phyloP scores from a whole-genome alignment of 73 alveolate genomes.

The Paraurostyla sp. region DNA sequence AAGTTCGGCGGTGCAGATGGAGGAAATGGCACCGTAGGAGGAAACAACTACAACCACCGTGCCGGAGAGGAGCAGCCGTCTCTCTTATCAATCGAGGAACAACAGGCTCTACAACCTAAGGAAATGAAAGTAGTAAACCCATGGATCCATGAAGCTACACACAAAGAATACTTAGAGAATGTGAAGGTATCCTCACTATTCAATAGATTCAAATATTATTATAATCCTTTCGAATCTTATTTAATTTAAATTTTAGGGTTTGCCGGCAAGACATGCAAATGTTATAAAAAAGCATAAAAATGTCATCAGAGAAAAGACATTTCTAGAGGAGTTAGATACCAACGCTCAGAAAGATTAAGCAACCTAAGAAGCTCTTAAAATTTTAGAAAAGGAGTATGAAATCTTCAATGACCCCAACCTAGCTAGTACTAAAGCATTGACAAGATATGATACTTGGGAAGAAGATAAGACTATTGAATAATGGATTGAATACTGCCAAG shows the following conservation, averaged over 20 bases:
- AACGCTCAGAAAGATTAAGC: constrained; percentile 59
- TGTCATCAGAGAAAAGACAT: constrained; percentile 74
- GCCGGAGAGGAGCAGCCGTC: constrained; percentile 67
- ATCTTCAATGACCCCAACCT: constrained; percentile 77
- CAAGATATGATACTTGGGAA: constrained; percentile 95
- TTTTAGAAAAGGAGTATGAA: constrained; percentile 77
- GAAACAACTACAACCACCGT: constrained; percentile 43
- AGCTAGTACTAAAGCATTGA: constrained; percentile 76
- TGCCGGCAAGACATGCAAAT: constrained; percentile 81
- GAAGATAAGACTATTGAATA: constrained; percentile 88
- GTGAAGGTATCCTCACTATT: constrained; percentile 56
- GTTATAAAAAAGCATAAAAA: constrained; percentile 65
- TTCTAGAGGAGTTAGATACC: constrained; percentile 69
- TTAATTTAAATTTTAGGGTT: constrained; percentile 61
- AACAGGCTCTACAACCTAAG: constrained; percentile 66
- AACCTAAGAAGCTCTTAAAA: constrained; percentile 70
- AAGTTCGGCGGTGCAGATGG: constrained; percentile 33
- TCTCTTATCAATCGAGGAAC: constrained; percentile 63
- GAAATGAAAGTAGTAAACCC: constrained; percentile 75
- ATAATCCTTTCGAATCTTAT: constrained; percentile 43
- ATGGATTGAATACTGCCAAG: constrained; percentile 90
- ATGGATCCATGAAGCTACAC: constrained; percentile 77
- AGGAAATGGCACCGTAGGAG: constrained; percentile 33
- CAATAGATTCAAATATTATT: constrained; percentile 13
- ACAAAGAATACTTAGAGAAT: constrained; percentile 71